phyloP scores from a whole-genome alignment of 169 alveolate species.

The Miamiensis avidus region DNA sequence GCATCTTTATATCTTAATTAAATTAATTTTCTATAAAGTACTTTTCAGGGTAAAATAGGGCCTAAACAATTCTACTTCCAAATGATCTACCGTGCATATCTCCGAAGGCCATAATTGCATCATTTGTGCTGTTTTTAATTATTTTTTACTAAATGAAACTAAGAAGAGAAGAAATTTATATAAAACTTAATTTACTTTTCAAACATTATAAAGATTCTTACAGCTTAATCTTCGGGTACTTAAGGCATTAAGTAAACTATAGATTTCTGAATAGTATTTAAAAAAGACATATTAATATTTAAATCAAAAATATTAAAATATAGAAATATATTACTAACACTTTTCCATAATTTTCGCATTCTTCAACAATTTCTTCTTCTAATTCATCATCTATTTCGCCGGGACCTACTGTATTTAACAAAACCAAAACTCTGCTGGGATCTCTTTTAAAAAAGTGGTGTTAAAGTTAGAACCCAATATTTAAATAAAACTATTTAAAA shows the following conservation, averaged over 20 bases:
- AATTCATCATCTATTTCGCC: neutral
- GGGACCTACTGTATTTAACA: neutral
- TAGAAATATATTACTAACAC: neutral
- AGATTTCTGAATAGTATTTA: neutral
- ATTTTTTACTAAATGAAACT: too few species aligned
- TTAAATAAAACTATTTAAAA: too few species aligned
- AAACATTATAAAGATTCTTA: neutral
- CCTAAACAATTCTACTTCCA: neutral
- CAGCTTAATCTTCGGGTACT: neutral
- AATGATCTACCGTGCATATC: neutral
- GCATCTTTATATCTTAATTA: neutral
- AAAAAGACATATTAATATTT: too few species aligned
- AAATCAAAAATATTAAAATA: too few species aligned
- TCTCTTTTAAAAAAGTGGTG: too few species aligned
- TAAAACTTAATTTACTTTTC: neutral
- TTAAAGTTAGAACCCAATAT: too few species aligned
- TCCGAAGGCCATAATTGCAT: neutral
- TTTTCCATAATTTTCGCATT: neutral
- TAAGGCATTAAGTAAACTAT: neutral
- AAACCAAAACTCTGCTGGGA: neutral
- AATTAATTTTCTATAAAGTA: too few species aligned
- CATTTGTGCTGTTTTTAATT: neutral
- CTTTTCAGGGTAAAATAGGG: neutral
- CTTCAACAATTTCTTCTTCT: neutral
- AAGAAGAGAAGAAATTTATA: too few species aligned